phyloP scores from a whole-genome alignment of 2,329 filamentous ascomycete species.

The Lasiodiplodia theobromae region DNA sequence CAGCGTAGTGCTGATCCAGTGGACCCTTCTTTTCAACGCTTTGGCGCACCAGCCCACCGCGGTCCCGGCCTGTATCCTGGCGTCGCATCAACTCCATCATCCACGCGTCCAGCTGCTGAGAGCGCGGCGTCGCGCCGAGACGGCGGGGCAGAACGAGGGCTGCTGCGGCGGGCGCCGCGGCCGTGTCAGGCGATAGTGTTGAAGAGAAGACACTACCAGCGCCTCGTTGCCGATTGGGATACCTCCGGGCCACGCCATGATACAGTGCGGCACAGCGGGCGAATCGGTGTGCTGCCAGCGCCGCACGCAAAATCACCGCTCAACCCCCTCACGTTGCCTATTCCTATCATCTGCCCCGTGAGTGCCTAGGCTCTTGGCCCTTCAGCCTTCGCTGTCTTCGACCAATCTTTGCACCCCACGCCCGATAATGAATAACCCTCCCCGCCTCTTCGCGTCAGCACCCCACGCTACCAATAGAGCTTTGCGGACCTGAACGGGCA shows the following conservation, averaged over 20 bases:
- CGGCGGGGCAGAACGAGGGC: neutral
- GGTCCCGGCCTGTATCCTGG: neutral
- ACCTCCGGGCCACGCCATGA: neutral
- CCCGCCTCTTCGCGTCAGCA: neutral
- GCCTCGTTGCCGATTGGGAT: neutral
- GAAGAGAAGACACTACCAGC: neutral
- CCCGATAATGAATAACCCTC: neutral
- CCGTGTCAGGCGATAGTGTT: slow-evolving; percentile 9
- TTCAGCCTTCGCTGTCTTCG: slow-evolving; percentile 13
- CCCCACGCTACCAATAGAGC: slow-evolving; percentile 15
- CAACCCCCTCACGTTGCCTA: neutral
- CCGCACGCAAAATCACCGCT: neutral
- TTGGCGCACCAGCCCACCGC: neutral
- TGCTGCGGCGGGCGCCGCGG: neutral
- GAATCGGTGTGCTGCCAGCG: neutral
- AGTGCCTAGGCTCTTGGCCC: slow-evolving; percentile 6
- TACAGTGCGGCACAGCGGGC: slow-evolving; percentile 6
- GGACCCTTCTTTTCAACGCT: slow-evolving; percentile 2
- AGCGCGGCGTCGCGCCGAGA: slow-evolving; percentile 6
- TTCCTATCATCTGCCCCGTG: slow-evolving; percentile 10
- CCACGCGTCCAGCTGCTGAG: neutral
- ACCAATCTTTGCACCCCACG: slow-evolving; percentile 8
- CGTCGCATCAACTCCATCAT: slow-evolving; percentile 12
- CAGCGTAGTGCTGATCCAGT: neutral
- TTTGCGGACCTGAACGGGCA: neutral